Base-by-base conservation (phyloP, 2,329 filamentous ascomycete species). In the Acrocalymma vagum region DNA sequence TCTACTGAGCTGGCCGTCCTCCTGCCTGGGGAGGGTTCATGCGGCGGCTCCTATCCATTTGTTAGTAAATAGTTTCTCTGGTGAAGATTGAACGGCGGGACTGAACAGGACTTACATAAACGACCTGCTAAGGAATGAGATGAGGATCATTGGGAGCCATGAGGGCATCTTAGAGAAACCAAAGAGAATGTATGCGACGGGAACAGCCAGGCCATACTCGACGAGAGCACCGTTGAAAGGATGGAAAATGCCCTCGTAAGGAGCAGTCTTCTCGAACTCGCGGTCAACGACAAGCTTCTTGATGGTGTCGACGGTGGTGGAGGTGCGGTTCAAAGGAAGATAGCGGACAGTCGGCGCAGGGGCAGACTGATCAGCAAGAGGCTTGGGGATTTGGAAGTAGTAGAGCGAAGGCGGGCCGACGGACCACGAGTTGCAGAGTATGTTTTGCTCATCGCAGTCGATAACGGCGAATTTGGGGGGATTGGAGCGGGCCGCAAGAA, bases 351-450 rank as follows among this genome's bases (percentile, higher is more conserved):
- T 81, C 52, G 87, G 77, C 21, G 81, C 75, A 20, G 84, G 79
- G 22, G 83, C 84, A 44, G 79, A 73, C 46, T 87, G 83, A 46
- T 87, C 79, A 67, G 88, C 79, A 40, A 78, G 70, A 20, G 79
- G 75, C 61, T 76, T 71, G 24, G 83, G 82, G 29, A 85, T 66
- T 53, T 78, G 70, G 58, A 91, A 79, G 62, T 87, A 76, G 78
- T 86, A 87, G 50, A 92, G 67, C 49, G 74, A 75, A 35, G 85
- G 85, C 26, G 86, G 77, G 48, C 78, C 80, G 46, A 83, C 78
- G 26, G 83, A 83, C 87, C 87, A 90, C 46, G 77, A 72, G 71
- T 88, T 87, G 80, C 88, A 92, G 21, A 93, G 82, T 37, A 90
- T 78, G 38, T 82, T 82, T 70, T 92, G 79, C 57, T 82, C 72